Evolutionary conservation across 2,329 filamentous ascomycete genomes (phyloP), one percentile per base, ranked within the genome.

Genomic region (Gyromitra esculenta): DNA sequence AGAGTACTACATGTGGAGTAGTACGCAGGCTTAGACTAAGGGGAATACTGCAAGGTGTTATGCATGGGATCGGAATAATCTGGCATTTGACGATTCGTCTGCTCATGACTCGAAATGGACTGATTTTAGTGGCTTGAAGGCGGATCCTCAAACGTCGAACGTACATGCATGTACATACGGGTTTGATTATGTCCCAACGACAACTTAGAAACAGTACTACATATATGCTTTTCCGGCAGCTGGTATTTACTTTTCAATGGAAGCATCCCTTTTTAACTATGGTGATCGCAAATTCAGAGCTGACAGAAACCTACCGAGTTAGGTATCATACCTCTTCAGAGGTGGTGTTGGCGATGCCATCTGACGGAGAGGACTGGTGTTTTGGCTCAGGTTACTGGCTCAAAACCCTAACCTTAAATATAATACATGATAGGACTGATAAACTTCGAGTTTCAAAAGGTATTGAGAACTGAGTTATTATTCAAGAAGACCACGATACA

Each of bases 31-130:
- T 52, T 59, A 43, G 41, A 64, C 72, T 39, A 65, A 64, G 72
- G 72, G 66, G 59, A 75, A 70, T 59, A 60, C 72, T 75, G 72
- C 72, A 70, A 75, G 59, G 72, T 65, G 65, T 71, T 57, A 75
- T 75, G 72, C 72, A 75, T 75, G 66, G 66, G 72, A 75, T 75
- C 72, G 72, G 72, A 59, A 70, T 56, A 71, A 75, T 75, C 66
- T 71, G 52, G 59, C 72, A 64, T 75, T 70, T 73, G 25, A 50
- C 35, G 65, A 71, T 75, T 69, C 72, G 65, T 67, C 70, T 70
- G 54, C 50, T 45, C 66, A 41, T 48, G 48, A 72, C 69, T 72
- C 59, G 7, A 25, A 52, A 56, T 72, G 59, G 69, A 48, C 69
- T 56, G 48, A 25, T 45, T 57, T n/a, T 35, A 66, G 25, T 67